Base-by-base conservation (phyloP, 2,329 filamentous ascomycete genomes). In the Curvularia eragrostidis region DNA sequence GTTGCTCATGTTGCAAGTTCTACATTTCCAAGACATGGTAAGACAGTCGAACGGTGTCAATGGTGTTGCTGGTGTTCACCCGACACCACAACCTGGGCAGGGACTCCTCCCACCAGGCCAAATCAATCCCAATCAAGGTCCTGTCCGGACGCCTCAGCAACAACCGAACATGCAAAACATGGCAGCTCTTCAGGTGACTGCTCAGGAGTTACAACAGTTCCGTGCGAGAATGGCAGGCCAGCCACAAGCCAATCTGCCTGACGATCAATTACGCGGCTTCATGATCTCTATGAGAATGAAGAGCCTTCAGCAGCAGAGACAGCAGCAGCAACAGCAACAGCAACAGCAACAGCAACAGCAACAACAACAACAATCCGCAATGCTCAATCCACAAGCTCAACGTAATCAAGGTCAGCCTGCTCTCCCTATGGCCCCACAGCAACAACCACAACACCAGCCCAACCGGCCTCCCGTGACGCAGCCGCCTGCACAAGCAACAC, bases 21-120 rank as follows among this genome's bases (percentile, higher is more conserved):
- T 81, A 36, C 81, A 84, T 59, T 79, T 81, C 57, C 75, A 73
- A 52, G 77, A 80, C 57, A 62, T 75, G 49, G 62, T 77, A 68
- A 64, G 68, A 71, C 68, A 68, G 13, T 64, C 67, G 18, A 42
- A 48, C 21, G 60, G 50, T 15, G 66, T 70, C 61, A 24, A 48
- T 26, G 60, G 50, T 13, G 66, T 70, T 61, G 21, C 59, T 38
- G 66, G 63, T 32, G 50, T 50, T 7, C 55, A 66, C 18, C 69
- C 68, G 58, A 59, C 47, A 32, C 68, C 61, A 42, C 70, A 66
- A 19, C 65, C 63, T 36, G 62, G 55, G 42, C 59, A 62, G 21
- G 63, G 63, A 24, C 64, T 73, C 49, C 77, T 77, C 32, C 77
- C 78, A 13, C 72, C 69, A 19, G 77, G 77, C 8, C 78, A 75